Evolutionary conservation across 805 yeast species (phyloP), one percentile per base, ranked within the genome.

Genomic region (Saturnispora dispora): DNA sequence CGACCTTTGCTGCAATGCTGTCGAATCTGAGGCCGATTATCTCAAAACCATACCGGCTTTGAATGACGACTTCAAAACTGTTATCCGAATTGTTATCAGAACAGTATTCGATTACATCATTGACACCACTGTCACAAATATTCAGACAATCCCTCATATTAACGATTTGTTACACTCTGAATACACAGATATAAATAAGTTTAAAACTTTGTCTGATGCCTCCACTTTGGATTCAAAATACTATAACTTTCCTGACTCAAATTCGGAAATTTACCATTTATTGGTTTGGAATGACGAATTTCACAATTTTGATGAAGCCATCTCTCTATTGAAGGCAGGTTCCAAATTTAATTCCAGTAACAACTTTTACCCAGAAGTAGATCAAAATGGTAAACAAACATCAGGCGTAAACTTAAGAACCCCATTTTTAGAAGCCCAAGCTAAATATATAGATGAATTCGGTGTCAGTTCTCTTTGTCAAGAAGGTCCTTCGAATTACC

Each of bases 201-300:
- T 43, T 25, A 36, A 40, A 15, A 13, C 17, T 3, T 30, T 49
- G 13, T 45, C 48, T 2, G n/a, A 37, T 33, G 11, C 54, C 15
- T 60, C 74, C 2, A 56, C 65, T 4, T 61, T 74, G 7, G 70
- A 75, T 0, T 42, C 54, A 3, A 55, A 55, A 20, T 57, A 55
- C 25, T 74, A 74, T 52, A 71, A 68, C 1, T 63, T 60, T 0
- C 63, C 47, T 9, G 78, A 73, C 56, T 22, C 20, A 8, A 72
- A 74, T 11, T 13, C 49, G 1, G 56, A 56, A 7, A 53, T 69
- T 13, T 81, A 76, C 68, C 66, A 71, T 41, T 69, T 85, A 32
- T 61, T 82, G 22, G 69, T 84, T n/a, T 86, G 90, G 85, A 86
- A 86, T 63, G 95, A 86, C 60, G 93, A 86, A 59, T 73, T 71